phyloP scores from a whole-genome alignment of 2,329 filamentous ascomycete species.

The Grosmannia huntii region DNA sequence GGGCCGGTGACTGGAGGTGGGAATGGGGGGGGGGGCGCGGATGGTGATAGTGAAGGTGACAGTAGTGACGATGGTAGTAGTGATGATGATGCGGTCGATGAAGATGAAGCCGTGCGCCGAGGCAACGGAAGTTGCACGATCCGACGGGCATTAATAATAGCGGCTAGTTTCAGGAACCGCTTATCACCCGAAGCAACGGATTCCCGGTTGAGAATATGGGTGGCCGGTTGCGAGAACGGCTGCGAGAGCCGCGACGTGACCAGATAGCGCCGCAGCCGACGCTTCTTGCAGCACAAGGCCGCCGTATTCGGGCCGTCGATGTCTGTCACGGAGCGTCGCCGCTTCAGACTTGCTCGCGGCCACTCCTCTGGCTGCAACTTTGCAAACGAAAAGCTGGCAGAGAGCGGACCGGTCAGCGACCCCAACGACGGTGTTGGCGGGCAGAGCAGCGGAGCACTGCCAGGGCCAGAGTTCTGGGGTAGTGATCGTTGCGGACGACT shows the following conservation, averaged over 20 bases:
- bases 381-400: background rate
- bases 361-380: background rate
- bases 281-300: constrained; percentile 48
- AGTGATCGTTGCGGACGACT: background rate
- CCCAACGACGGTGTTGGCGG: background rate
- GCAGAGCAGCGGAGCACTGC: background rate
- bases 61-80: background rate
- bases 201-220: constrained; percentile 55
- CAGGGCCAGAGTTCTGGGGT: background rate
- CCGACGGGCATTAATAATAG: constrained; percentile 23
- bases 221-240: constrained; percentile 56
- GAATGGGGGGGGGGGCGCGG: background rate
- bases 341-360: constrained; percentile 25
- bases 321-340: constrained; percentile 39
- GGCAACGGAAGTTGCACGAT: constrained; percentile 6
- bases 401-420: background rate
- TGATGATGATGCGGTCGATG: background rate
- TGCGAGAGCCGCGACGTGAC: constrained; percentile 59
- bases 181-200: constrained; percentile 30
- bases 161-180: constrained; percentile 35
- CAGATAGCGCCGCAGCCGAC: constrained; percentile 47
- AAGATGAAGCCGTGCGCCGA: background rate
- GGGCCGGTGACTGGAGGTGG: background rate
- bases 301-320: constrained; percentile 45
- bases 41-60: background rate